Percentiles rank a stretch among this genome's conserved stretches.
Conservation (phyloP, 495 filamentous ascomycete species). For the Penicillium odoratum region DNA sequence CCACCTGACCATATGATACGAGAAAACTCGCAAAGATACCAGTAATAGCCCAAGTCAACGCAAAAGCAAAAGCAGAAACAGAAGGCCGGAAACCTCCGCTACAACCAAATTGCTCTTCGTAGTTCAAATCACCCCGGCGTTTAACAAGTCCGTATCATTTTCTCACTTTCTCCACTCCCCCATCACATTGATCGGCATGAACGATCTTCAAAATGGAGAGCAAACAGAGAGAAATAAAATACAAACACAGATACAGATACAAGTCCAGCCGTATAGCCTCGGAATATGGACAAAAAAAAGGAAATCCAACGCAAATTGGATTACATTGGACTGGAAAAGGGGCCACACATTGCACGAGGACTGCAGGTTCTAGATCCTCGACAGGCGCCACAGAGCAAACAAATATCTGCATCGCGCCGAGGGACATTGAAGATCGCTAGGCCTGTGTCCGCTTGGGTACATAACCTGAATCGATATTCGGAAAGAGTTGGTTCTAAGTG, state of each 20-base stretch:
- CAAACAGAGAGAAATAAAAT: background rate
- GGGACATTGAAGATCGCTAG: background rate
- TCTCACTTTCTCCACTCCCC: background rate
- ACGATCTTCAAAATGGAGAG: background rate
- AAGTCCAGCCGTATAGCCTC: background rate
- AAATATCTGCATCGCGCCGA: background rate
- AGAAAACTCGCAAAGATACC: background rate
- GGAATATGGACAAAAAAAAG: background rate
- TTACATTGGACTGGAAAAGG: background rate
- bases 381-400: constrained; percentile 5
- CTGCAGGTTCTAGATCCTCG: background rate
- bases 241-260: too few species aligned
- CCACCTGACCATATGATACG: background rate
- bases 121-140: background rate
- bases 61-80: too few species aligned
- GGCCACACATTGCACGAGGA: constrained; percentile 1
- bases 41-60: background rate
- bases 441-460: background rate
- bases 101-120: background rate
- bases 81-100: background rate
- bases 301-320: background rate
- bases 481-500: background rate
- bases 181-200: background rate
- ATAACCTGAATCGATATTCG: background rate
- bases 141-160: background rate